Conservation (phyloP, 2,329 filamentous ascomycete genomes). For the Pseudopyrenochaeta lycopersici region DNA sequence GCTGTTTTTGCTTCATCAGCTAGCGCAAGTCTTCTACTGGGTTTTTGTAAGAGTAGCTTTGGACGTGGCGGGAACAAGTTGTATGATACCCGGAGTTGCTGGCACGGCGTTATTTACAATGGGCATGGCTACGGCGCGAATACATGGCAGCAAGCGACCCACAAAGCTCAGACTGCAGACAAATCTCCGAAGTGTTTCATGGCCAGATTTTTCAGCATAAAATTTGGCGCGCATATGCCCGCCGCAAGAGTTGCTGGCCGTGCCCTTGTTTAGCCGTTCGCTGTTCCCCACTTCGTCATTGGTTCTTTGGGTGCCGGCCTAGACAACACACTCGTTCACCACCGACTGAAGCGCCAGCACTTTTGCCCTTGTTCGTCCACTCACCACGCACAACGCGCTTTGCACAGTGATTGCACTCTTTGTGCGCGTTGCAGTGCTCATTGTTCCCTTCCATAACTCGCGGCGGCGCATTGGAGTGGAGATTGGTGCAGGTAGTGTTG, state of each 20-base stretch:
- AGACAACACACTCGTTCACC: constrained; percentile 34
- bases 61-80: background rate
- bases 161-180: background rate
- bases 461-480: constrained; percentile 32
- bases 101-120: background rate
- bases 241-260: constrained; percentile 17
- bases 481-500: constrained; percentile 25
- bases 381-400: constrained; percentile 30
- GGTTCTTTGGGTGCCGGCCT: constrained; percentile 25
- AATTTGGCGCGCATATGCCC: constrained; percentile 12
- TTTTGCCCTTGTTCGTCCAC: constrained; percentile 28
- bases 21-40: constrained; percentile 53
- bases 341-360: constrained; percentile 35
- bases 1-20: constrained; percentile 97
- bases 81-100: constrained; percentile 15
- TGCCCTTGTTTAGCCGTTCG: constrained; percentile 26
- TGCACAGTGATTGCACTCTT: constrained; percentile 9
- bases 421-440: constrained; percentile 30
- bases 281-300: constrained; percentile 41
- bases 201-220: background rate
- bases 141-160: background rate
- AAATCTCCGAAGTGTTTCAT: background rate
- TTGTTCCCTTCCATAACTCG: constrained; percentile 24
- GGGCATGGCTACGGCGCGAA: background rate
- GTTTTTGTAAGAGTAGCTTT: constrained; percentile 16